Evolutionary conservation across 345 rosid genomes (phyloP).

Genomic region (Acer negundo): DNA sequence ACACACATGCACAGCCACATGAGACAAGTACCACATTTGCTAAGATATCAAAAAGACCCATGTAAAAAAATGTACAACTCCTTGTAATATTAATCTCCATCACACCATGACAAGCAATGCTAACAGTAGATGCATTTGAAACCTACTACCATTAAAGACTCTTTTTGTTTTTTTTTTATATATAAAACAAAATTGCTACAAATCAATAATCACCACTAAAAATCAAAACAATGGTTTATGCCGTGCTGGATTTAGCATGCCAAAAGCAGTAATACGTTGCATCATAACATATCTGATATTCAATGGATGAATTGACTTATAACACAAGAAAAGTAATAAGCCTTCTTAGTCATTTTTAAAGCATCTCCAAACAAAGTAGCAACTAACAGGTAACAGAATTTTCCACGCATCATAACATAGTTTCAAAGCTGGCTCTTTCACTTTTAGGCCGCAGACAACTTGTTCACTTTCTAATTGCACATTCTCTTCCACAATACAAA

Average conservation of each 20-base stretch:
- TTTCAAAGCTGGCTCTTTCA: too few relatives aligned
- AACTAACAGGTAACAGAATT: not conserved
- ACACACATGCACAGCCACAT: not conserved
- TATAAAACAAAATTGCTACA: not conserved
- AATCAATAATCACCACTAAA: not conserved
- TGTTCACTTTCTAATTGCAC: too few relatives aligned
- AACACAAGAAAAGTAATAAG: not conserved
- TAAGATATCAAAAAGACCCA: not conserved
- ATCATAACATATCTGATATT: not conserved
- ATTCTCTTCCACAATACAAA: too few relatives aligned
- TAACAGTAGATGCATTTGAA: not conserved
- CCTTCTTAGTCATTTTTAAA: not conserved
- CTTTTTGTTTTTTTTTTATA: too few relatives aligned
- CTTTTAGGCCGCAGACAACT: too few relatives aligned
- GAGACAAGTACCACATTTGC: too few relatives aligned
- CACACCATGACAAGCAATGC: not conserved
- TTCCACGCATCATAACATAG: not conserved
- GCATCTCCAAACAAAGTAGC: not conserved
- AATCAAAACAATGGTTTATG: not conserved
- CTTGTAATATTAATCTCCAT: not conserved
- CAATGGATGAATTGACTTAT: not conserved
- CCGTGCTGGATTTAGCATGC: not conserved
- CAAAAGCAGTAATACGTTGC: not conserved
- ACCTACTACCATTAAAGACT: not conserved
- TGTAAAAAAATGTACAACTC: not conserved